Base-by-base conservation (phyloP, 345 rosid species). In the Lepidium didymum region DNA sequence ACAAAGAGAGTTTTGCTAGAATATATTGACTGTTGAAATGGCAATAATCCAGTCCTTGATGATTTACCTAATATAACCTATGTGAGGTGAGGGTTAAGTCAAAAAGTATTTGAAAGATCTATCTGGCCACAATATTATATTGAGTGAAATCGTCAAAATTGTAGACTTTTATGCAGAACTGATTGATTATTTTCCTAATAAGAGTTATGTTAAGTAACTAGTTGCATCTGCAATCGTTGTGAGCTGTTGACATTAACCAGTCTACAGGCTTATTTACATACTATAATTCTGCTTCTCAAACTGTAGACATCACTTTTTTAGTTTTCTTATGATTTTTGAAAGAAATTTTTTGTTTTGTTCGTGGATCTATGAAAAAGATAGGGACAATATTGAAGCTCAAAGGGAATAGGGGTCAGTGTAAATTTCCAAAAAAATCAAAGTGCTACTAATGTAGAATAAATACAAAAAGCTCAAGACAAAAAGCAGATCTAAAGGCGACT, bases 401-500 rank as follows among this genome's bases (percentile, higher is more conserved):
- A 43, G 29, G 29, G 31, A 41, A 72, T 49, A 49, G 47, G 47
- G 40, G 68, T 67, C 35, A 51, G 57, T 67, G 57, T 52, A 5
- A 0, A 27, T 0, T 50, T 64, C 25, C 62, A 35, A 14, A 65
- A 59, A 44, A 23, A 42, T 43, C 6, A 27, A 31, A 74, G 64
- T 61, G 57, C 63, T 74, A 67, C 57, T 33, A 36, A 27, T 59
- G 3, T 60, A 37, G 78, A 74, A 74, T 61, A 68, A 47, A 56
- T 68, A 74, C 78, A 67, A 61, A 61, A 62, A 23, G 59, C 53
- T 10, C 29, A 62, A 51, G 73, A 74, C 77, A 74, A 74, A 52
- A 10, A 60, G 73, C 77, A 74, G 68, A 74, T 74, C 77, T 74
- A 74, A 74, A 68, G 78, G 69, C n/a, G 19, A 45, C 52, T 60